These are phyloP conservation scores for Mycena galericulata DNA, from an alignment of 768 basidiomycete genomes.

Conservation along the genomic window DNA sequence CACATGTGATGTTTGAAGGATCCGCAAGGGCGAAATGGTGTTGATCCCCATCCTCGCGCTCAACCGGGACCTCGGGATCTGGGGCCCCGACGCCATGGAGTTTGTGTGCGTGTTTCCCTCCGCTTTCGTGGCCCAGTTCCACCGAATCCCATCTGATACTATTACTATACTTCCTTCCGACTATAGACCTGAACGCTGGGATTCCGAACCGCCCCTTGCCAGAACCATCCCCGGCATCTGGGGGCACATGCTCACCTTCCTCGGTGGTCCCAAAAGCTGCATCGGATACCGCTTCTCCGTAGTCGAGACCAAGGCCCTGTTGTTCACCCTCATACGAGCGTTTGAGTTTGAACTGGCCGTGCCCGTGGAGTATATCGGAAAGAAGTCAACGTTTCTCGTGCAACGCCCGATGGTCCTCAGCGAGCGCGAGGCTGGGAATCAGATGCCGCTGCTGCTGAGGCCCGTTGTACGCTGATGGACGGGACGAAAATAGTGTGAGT, in stretches of 20 bases:
- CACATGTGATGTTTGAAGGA: neutral
- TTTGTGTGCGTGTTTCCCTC: constrained; percentile 49
- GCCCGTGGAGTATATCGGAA: constrained; percentile 6
- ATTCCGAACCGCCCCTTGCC: constrained; percentile 38
- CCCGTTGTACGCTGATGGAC: constrained; percentile 1
- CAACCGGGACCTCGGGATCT: constrained; percentile 52
- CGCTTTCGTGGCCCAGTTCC: neutral
- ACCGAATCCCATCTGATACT: neutral
- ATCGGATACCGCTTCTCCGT: constrained; percentile 46
- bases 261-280: constrained; percentile 58
- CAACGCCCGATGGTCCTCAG: constrained; percentile 12
- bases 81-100: constrained; percentile 58
- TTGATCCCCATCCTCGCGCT: constrained; percentile 38
- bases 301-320: constrained; percentile 11
- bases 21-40: constrained; percentile 15
- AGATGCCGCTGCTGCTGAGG: constrained; percentile 24
- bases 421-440: constrained; percentile 10
- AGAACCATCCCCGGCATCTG: constrained; percentile 54
- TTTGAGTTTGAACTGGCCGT: constrained; percentile 24
- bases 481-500: too few relatives aligned
- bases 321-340: constrained; percentile 8
- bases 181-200: constrained; percentile 60
- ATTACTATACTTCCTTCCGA: too few relatives aligned
- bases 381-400: constrained; percentile 3
- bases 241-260: constrained; percentile 53